Conservation (phyloP, 495 filamentous ascomycete species). For the Hyaloscypha finlandica region DNA sequence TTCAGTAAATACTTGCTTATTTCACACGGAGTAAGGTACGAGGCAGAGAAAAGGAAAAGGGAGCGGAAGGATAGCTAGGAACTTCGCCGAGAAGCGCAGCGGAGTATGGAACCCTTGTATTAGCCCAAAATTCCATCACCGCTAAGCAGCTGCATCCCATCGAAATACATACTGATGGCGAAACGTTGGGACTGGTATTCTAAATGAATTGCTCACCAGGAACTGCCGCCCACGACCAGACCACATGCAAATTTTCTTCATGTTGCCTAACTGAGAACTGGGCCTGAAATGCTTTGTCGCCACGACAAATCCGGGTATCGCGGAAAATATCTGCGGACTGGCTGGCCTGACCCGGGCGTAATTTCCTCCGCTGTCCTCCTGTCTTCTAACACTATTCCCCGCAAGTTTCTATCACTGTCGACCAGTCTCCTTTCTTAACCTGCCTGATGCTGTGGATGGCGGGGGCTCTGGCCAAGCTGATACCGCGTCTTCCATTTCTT, state of each 20-base stretch:
- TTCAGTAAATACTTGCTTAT: constrained; percentile 57
- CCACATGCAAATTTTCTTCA: too few relatives aligned
- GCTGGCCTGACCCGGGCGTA: not conserved
- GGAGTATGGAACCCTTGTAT: not conserved
- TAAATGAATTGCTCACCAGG: too few relatives aligned
- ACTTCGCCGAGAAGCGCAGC: not conserved
- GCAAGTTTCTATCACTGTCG: constrained; percentile 37
- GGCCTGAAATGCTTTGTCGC: too few relatives aligned
- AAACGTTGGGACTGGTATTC: not conserved
- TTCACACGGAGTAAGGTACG: constrained; percentile 52
- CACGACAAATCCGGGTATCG: too few relatives aligned
- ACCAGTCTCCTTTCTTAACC: constrained; percentile 67
- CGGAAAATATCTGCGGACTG: not conserved
- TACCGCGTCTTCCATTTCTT: constrained; percentile 81
- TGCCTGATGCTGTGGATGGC: constrained; percentile 68
- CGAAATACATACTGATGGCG: too few relatives aligned
- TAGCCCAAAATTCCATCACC: not conserved
- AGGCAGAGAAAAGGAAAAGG: constrained; percentile 39
- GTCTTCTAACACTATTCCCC: not conserved
- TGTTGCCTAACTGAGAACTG: too few relatives aligned
- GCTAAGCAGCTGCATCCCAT: too few relatives aligned
- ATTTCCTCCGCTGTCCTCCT: not conserved
- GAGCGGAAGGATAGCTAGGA: constrained; percentile 16
- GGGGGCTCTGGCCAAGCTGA: constrained; percentile 76
- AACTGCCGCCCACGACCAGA: too few relatives aligned